Conservation (phyloP, 208 protist genomes). For the Borovskyia barvae region DNA sequence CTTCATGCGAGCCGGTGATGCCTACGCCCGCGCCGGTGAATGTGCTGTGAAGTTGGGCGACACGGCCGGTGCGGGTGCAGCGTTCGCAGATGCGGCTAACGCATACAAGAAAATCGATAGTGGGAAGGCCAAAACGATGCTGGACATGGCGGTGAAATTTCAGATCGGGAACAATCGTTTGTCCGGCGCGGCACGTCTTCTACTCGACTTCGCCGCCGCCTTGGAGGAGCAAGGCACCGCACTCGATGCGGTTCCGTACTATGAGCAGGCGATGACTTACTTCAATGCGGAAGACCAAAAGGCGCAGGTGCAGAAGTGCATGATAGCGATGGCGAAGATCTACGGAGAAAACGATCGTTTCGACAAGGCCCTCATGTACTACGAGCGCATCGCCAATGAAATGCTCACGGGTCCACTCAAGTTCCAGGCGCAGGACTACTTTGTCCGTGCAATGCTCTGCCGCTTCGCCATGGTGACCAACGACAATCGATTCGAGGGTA, state of each 20-base stretch:
- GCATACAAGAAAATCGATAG: slow-evolving; percentile 65
- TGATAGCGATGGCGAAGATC: slow-evolving; percentile 77
- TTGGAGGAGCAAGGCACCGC: slow-evolving; percentile 46
- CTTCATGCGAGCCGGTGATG: slow-evolving; percentile 70
- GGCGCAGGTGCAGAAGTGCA: slow-evolving; percentile 72
- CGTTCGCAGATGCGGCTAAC: slow-evolving; percentile 60
- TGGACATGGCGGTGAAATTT: slow-evolving; percentile 64
- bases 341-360: slow-evolving; percentile 76
- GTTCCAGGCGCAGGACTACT: slow-evolving; percentile 87
- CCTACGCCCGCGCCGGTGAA: slow-evolving; percentile 65
- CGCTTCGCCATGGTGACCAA: slow-evolving; percentile 69
- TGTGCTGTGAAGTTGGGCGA: slow-evolving; percentile 71
- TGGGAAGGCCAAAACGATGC: slow-evolving; percentile 48
- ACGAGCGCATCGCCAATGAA: slow-evolving; percentile 66
- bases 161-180: slow-evolving; percentile 80
- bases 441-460: slow-evolving; percentile 80
- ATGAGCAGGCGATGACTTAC: slow-evolving; percentile 79
- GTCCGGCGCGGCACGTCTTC: slow-evolving; percentile 49
- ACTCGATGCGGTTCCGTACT: slow-evolving; percentile 72
- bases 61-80: slow-evolving; percentile 24
- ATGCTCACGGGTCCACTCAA: slow-evolving; percentile 79
- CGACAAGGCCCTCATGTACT: slow-evolving; percentile 78
- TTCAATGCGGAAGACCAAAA: slow-evolving; percentile 83
- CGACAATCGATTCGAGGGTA: slow-evolving; percentile 70
- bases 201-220: slow-evolving; percentile 73